Evolutionary conservation across 2,329 filamentous ascomycete genomes (phyloP).

Genomic region (Colletotrichum chrysophilum): DNA sequence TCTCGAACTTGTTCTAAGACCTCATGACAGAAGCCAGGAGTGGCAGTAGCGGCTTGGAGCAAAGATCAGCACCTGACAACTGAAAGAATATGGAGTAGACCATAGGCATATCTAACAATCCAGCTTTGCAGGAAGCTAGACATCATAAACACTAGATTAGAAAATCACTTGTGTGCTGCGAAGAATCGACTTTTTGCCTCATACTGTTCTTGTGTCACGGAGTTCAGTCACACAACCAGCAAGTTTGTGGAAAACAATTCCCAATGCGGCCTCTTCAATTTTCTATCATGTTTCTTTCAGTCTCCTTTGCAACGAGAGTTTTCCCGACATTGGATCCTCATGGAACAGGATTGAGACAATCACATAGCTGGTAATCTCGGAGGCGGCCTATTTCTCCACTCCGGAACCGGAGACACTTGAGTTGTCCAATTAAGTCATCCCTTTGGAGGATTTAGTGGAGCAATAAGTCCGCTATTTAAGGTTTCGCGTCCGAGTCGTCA

Average conservation of each 20-base stretch:
- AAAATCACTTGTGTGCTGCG: accelerated
- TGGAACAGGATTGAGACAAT: not conserved
- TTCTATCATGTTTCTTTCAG: not conserved
- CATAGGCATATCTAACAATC: not conserved
- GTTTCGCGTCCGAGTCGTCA: not conserved
- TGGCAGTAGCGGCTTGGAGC: not conserved
- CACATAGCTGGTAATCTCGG: not conserved
- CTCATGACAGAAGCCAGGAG: not conserved
- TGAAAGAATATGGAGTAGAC: not conserved
- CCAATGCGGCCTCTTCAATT: not conserved
- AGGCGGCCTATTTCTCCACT: not conserved
- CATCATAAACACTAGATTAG: not conserved
- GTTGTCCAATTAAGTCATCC: not conserved
- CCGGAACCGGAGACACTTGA: not conserved
- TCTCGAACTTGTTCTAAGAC: not conserved
- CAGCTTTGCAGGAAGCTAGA: not conserved
- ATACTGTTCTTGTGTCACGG: not conserved
- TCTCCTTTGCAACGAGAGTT: not conserved
- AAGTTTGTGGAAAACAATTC: not conserved
- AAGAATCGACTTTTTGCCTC: not conserved
- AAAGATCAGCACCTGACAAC: not conserved
- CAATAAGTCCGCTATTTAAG: not conserved
- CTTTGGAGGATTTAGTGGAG: not conserved
- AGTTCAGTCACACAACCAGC: not conserved
- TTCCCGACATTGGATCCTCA: not conserved